A percentile compares a stretch with the other conserved stretches of the same genome.
Evolutionary conservation across 257 asterid species (phyloP).

Genomic region (Petrea volubilis): DNA sequence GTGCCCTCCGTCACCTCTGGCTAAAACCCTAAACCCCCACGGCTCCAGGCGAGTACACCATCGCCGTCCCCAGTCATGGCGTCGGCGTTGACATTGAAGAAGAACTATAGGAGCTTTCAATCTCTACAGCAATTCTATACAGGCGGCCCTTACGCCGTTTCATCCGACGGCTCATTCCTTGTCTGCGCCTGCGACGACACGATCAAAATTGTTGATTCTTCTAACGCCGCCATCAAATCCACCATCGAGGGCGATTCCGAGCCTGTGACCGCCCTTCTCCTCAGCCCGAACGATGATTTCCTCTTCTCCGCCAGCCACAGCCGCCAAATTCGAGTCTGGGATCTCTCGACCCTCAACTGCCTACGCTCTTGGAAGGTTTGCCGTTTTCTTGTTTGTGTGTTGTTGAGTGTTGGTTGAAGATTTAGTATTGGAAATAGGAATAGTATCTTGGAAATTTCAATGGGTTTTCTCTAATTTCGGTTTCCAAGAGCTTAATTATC

Average conservation of each 20-base stretch:
- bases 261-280: constrained; percentile 71
- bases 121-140: constrained; percentile 86
- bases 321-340: constrained; percentile 96
- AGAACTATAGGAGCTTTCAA: constrained; percentile 60
- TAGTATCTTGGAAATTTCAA: background rate
- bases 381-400: background rate
- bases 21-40: constrained; percentile 48
- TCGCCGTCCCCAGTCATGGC: constrained; percentile 32
- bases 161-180: constrained; percentile 81
- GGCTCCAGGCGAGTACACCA: background rate
- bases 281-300: constrained; percentile 63
- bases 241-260: constrained; percentile 90
- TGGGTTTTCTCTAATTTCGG: background rate
- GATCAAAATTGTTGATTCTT: constrained; percentile 68
- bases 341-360: constrained; percentile 72
- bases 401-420: background rate
- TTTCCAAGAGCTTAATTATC: background rate
- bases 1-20: background rate
- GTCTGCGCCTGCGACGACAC: constrained; percentile 80
- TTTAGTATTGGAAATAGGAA: background rate
- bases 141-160: constrained; percentile 82
- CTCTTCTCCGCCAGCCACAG: constrained; percentile 87
- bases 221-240: constrained; percentile 74
- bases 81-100: constrained; percentile 56
- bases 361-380: constrained; percentile 96